These are phyloP conservation scores for Xylaria sp. DNA, from an alignment of 2,329 filamentous ascomycete species.

Conservation along the genomic window DNA sequence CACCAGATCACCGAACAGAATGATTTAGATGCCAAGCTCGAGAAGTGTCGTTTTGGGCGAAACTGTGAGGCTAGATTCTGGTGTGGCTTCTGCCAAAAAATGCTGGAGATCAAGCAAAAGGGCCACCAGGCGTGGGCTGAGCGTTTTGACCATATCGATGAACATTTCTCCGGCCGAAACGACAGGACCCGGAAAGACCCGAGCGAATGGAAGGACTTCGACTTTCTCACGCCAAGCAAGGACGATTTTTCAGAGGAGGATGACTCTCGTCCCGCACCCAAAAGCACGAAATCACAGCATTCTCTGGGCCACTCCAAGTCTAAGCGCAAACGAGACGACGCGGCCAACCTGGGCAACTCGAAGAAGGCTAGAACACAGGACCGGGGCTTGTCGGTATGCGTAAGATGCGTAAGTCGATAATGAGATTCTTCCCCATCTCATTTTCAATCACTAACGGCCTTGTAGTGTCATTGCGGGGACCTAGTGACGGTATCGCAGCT, in stretches of 20 bases:
- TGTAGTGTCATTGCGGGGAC: constrained; percentile 33
- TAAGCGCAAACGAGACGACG: constrained; percentile 45
- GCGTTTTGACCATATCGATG: constrained; percentile 78
- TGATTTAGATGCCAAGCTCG: constrained; percentile 57
- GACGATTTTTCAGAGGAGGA: constrained; percentile 40
- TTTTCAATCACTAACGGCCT: constrained; percentile 24
- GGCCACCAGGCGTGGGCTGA: constrained; percentile 67
- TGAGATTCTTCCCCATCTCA: constrained; percentile 7
- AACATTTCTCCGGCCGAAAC: constrained; percentile 70
- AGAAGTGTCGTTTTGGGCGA: constrained; percentile 69
- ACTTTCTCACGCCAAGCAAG: constrained; percentile 42
- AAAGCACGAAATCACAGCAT: constrained; percentile 30
- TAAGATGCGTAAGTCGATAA: constrained; percentile 34
- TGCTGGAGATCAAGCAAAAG: constrained; percentile 63
- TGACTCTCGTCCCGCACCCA: constrained; percentile 28
- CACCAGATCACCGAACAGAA: constrained; percentile 55
- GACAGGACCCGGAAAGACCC: constrained; percentile 57
- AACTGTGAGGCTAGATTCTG: constrained; percentile 77
- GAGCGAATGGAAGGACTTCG: constrained; percentile 64
- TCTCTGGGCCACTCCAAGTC: constrained; percentile 10
- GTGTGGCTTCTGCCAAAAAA: constrained; percentile 82
- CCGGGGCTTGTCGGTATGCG: neutral
- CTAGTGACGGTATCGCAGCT: constrained; percentile 25
- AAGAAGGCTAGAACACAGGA: constrained; percentile 37
- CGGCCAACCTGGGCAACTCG: constrained; percentile 12